Conservation (phyloP, 2,329 filamentous ascomycete species). For the Coniochaeta prunicola region DNA sequence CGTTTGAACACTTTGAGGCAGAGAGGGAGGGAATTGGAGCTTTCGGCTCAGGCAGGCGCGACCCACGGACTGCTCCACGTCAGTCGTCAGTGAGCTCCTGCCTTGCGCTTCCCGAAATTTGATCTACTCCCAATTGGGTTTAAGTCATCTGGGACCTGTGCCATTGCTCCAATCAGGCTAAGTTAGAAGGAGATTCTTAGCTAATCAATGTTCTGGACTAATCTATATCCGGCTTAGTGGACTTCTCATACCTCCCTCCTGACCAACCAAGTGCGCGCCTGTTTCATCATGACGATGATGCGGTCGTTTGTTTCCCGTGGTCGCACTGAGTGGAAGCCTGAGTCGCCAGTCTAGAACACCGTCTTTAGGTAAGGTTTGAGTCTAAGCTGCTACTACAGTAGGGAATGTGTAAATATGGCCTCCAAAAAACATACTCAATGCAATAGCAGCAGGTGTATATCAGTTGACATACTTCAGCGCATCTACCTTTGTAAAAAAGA, state of each 20-base stretch:
- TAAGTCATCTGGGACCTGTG: no score
- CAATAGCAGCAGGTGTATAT: neutral
- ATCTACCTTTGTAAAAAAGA: no score
- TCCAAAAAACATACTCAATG: neutral
- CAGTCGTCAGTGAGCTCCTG: constrained; percentile 1
- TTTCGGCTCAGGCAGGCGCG: neutral
- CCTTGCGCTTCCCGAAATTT: neutral
- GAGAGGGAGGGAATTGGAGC: neutral
- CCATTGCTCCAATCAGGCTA: neutral
- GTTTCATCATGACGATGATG: constrained; percentile 1
- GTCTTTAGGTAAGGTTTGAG: no score
- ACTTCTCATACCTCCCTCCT: neutral
- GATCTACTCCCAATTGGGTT: neutral
- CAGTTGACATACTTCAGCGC: no score
- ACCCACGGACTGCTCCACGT: neutral
- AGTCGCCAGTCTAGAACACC: neutral
- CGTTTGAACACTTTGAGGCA: neutral
- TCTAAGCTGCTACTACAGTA: no score
- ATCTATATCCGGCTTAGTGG: neutral
- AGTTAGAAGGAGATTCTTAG: neutral
- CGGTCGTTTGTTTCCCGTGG: neutral
- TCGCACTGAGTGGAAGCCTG: neutral
- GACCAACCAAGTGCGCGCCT: neutral
- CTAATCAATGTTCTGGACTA: no score
- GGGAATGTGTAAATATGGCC: no score